Evolutionary conservation across 352 stramenopile genomes (phyloP).

Genomic region (Paralagenidium karlingii): DNA sequence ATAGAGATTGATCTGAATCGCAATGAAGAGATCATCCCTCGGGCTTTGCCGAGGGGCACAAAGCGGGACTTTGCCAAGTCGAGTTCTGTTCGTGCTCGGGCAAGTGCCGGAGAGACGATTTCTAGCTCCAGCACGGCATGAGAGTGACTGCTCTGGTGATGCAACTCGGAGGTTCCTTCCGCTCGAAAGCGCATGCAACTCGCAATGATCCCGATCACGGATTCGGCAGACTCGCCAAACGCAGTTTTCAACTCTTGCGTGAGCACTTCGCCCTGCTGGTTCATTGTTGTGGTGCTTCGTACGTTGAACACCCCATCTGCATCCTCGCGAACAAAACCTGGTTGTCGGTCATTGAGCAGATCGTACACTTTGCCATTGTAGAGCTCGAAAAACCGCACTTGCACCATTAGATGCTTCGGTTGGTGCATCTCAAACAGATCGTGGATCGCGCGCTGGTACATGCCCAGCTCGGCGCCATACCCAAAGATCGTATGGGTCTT

Average conservation of each 20-base stretch:
- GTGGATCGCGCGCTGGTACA: constrained; percentile 20
- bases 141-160: constrained; percentile 30
- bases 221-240: constrained; percentile 12
- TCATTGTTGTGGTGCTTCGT: constrained; percentile 29
- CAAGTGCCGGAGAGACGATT: constrained; percentile 23
- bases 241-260: constrained; percentile 22
- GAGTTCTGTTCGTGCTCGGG: constrained; percentile 14
- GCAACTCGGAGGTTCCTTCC: constrained; percentile 34
- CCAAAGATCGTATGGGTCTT: constrained; percentile 58
- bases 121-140: constrained; percentile 41
- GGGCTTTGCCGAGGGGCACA: constrained; percentile 27
- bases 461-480: constrained; percentile 20
- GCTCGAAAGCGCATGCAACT: constrained; percentile 9
- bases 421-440: constrained; percentile 27
- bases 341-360: constrained; percentile 23
- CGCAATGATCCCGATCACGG: constrained; percentile 12
- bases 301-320: constrained; percentile 27
- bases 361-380: constrained; percentile 49
- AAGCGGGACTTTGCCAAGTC: constrained; percentile 17
- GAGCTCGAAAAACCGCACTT: constrained; percentile 40
- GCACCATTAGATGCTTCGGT: constrained; percentile 26
- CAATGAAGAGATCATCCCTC: constrained; percentile 32
- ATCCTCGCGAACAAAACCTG: constrained; percentile 34
- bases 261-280: constrained; percentile 20
- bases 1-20: constrained; percentile 29